Conservation (phyloP, 2,329 filamentous ascomycete genomes). For the Hysterium pulicare region DNA sequence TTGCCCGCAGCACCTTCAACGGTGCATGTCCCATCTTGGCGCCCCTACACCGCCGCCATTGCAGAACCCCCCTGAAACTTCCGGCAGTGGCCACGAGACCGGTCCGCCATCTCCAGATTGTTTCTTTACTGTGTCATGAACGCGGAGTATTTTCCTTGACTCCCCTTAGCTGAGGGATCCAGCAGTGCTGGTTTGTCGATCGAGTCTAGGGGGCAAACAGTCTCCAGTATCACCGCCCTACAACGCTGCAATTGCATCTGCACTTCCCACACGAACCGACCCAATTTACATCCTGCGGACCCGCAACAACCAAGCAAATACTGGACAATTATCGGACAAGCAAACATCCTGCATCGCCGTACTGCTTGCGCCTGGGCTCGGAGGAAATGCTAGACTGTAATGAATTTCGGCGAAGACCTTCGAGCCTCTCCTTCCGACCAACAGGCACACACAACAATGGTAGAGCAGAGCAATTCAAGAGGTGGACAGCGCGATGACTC, state of each 20-base stretch:
- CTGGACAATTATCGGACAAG: background rate
- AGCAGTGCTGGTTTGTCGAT: constrained; percentile 8
- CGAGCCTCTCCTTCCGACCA: constrained; percentile 15
- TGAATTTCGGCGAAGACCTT: constrained; percentile 14
- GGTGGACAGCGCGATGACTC: constrained; percentile 15
- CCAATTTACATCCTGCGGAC: background rate
- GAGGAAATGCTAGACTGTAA: constrained; percentile 27
- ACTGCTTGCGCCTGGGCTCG: constrained; percentile 9
- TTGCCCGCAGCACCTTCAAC: background rate
- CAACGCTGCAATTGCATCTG: constrained; percentile 7
- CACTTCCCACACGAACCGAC: constrained; percentile 1
- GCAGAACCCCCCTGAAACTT: constrained; percentile 8
- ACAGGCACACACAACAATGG: constrained; percentile 17
- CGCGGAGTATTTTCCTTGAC: constrained; percentile 4
- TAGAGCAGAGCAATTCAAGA: constrained; percentile 14
- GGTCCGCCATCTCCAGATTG: constrained; percentile 8
- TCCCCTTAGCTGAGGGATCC: constrained; percentile 4
- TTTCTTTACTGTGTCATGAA: constrained; percentile 11
- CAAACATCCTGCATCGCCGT: background rate
- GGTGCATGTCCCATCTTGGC: constrained; percentile 1
- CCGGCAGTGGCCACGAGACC: constrained; percentile 2
- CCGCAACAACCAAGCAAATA: background rate
- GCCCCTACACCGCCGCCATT: constrained; percentile 7
- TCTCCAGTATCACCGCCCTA: background rate
- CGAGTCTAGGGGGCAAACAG: constrained; percentile 1